phyloP scores from a whole-genome alignment of 441 rosid species.

The Pelargonium citronellum region DNA sequence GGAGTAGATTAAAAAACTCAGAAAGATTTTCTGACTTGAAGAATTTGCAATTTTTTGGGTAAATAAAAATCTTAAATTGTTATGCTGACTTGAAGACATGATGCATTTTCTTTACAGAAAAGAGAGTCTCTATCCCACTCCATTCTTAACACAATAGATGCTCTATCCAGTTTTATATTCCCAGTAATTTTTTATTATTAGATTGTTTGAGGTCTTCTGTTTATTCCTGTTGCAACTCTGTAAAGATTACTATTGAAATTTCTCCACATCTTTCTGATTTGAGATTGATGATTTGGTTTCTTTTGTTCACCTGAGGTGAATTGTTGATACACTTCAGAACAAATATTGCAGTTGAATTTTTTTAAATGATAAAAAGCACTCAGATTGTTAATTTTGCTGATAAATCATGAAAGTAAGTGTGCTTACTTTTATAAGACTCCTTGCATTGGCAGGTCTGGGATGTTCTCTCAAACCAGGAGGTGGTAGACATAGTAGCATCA shows the following conservation, averaged over 20 bases:
- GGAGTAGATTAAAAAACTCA: neutral
- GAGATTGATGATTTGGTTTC: neutral
- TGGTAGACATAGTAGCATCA: neutral
- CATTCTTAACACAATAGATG: neutral
- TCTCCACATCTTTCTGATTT: neutral
- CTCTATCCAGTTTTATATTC: neutral
- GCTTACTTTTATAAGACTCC: neutral
- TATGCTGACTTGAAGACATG: neutral
- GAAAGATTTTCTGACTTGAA: neutral
- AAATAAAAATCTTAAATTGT: neutral
- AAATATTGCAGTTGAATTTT: no score
- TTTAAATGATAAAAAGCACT: neutral
- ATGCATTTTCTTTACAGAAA: no score
- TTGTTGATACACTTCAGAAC: neutral
- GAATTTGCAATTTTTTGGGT: slow-evolving; percentile 1
- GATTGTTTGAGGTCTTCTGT: neutral
- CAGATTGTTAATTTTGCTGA: neutral
- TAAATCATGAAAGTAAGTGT: neutral
- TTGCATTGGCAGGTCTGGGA: slow-evolving; percentile 4
- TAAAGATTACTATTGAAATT: neutral
- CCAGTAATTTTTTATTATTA: neutral
- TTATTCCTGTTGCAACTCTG: neutral
- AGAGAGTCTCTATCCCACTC: neutral
- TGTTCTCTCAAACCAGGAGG: slow-evolving; percentile 7
- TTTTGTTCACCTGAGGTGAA: neutral